A percentile compares a stretch with the other conserved stretches of the same genome.
Conservation (phyloP, 495 filamentous ascomycete genomes). For the Hypoxylon intermedium region DNA sequence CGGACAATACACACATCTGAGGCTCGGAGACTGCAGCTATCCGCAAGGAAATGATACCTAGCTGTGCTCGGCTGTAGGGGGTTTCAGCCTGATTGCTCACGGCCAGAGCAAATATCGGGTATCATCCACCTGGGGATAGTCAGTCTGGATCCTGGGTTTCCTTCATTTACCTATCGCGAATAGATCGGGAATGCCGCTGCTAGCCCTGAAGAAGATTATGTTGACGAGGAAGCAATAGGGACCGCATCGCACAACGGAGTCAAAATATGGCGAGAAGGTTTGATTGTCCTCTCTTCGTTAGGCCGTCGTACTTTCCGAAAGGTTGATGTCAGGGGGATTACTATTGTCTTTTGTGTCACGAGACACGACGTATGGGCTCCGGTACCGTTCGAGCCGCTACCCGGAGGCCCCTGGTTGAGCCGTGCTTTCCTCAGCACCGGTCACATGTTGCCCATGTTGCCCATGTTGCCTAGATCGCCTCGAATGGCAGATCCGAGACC, state of each 20-base stretch:
- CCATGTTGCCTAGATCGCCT: constrained; percentile 19
- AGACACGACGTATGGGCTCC: constrained; percentile 34
- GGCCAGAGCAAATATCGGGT: not conserved
- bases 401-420: constrained; percentile 19
- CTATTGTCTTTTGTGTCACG: constrained; percentile 32
- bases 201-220: constrained; percentile 4
- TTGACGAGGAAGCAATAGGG: constrained; percentile 6
- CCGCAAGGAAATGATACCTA: constrained; percentile 1
- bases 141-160: constrained; percentile 1
- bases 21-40: constrained; percentile 6
- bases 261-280: constrained; percentile 25
- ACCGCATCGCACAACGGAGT: constrained; percentile 23
- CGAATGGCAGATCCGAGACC: constrained; percentile 21
- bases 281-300: constrained; percentile 17
- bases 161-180: constrained; percentile 5
- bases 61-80: not conserved
- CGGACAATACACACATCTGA: constrained; percentile 2
- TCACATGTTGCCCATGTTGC: constrained; percentile 21
- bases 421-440: constrained; percentile 26
- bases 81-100: constrained; percentile 5
- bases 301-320: constrained; percentile 28
- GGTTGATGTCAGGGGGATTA: constrained; percentile 32
- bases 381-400: constrained; percentile 38
- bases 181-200: constrained; percentile 7
- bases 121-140: constrained; percentile 5